phyloP scores from a whole-genome alignment of 371 early-diverging fungal species.

The Coemansia sp. region DNA sequence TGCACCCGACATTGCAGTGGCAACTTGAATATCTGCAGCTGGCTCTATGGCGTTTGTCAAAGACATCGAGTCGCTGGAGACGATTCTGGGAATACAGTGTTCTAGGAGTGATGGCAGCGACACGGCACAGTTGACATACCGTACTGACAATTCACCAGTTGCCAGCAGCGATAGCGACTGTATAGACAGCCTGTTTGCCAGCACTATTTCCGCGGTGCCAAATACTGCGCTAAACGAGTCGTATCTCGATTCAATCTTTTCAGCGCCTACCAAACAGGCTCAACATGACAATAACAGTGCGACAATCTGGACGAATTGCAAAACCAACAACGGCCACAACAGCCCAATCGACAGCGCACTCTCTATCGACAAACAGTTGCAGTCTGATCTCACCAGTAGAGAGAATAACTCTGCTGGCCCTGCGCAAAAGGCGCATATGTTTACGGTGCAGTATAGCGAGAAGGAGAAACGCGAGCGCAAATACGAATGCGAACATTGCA shows the following conservation, averaged over 20 bases:
- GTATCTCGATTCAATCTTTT: not conserved
- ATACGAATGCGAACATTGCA: slow-evolving; percentile 49
- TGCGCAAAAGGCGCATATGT: not conserved
- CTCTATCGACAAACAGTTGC: not conserved
- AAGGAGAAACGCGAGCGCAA: slow-evolving; percentile 50
- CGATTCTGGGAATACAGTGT: slow-evolving; percentile 3
- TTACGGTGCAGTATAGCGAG: slow-evolving; percentile 37
- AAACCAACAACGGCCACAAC: not conserved
- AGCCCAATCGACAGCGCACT: not conserved
- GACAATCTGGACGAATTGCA: not conserved
- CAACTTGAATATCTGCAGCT: slow-evolving; percentile 4
- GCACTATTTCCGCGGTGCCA: not conserved
- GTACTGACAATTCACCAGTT: not conserved
- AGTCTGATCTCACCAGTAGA: not conserved
- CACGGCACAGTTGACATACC: not conserved
- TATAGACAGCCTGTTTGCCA: not conserved
- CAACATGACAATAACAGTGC: not conserved
- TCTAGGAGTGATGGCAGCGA: not conserved
- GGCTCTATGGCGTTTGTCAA: slow-evolving; percentile 19
- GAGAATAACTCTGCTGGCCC: not conserved
- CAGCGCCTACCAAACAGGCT: not conserved
- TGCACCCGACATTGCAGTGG: not conserved
- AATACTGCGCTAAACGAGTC: not conserved
- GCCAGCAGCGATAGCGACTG: not conserved
- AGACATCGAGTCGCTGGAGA: slow-evolving; percentile 21